Conservation (phyloP, 768 basidiomycete genomes). For the Lactarius psammicola region DNA sequence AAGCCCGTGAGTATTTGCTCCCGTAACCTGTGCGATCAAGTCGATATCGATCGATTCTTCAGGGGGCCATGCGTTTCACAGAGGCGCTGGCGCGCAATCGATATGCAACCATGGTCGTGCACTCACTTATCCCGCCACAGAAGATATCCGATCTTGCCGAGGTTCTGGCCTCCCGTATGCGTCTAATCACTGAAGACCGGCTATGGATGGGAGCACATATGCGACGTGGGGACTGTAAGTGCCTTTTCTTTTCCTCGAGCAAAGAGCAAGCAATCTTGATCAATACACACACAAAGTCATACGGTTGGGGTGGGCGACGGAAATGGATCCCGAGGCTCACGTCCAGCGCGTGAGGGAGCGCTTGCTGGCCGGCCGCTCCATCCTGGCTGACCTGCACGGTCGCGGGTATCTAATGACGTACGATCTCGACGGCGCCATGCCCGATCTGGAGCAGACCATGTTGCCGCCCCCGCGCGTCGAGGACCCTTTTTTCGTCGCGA, state of each 20-base stretch:
- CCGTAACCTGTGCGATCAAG: conserved; percentile 3
- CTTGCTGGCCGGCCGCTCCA: conserved; percentile 33
- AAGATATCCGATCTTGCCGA: conserved; percentile 36
- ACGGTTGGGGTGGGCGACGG: conserved; percentile 40
- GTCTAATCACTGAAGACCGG: conserved; percentile 33
- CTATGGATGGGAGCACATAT: conserved; percentile 46
- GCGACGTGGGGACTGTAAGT: conserved; percentile 46
- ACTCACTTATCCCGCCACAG: conserved; percentile 4
- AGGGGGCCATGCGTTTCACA: conserved; percentile 29
- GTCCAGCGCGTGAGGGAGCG: conserved; percentile 37
- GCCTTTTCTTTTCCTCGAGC: neutral
- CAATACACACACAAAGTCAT: conserved; percentile 35
- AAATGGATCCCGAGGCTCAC: conserved; percentile 38
- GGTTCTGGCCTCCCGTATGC: conserved; percentile 38
- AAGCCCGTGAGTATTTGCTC: conserved; percentile 40
- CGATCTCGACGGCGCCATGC: conserved; percentile 12
- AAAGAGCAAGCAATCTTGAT: conserved; percentile 9
- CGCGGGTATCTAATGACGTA: conserved; percentile 10
- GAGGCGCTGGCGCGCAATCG: neutral
- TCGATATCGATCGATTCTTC: neutral
- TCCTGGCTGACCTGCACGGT: conserved; percentile 27
- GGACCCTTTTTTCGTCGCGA: conserved; percentile 38
- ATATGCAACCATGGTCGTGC: conserved; percentile 22
- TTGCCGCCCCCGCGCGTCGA: conserved; percentile 7
- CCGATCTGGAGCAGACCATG: conserved; percentile 17